Conservation (phyloP, 1,284 basidiomycete species). For the Tausonia pullulans region DNA sequence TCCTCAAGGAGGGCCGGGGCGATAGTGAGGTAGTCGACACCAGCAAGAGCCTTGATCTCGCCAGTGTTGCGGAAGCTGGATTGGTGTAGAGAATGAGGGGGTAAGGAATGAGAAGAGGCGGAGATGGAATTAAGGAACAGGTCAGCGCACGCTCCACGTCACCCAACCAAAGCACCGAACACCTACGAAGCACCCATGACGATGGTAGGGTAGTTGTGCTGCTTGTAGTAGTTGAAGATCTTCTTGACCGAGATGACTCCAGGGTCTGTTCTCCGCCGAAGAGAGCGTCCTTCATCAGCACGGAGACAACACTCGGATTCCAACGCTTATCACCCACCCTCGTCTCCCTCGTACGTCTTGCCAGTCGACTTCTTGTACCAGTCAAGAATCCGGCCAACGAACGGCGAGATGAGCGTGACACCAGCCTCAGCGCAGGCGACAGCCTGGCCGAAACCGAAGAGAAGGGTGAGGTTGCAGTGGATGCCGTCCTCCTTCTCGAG, state of each 20-base stretch:
- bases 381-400: conserved; percentile 79
- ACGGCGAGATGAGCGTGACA: conserved; percentile 97
- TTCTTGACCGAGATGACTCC: conserved; percentile 90
- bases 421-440: conserved; percentile 97
- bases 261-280: conserved; percentile 50
- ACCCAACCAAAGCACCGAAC: background rate
- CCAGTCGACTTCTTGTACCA: conserved; percentile 75
- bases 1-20: conserved; percentile 82
- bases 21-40: conserved; percentile 95
- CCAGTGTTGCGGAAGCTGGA: conserved; percentile 46
- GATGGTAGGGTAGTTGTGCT: conserved; percentile 61
- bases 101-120: conserved; percentile 24
- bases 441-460: conserved; percentile 96
- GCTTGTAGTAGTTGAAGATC: conserved; percentile 99
- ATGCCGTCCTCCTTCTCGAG: conserved; percentile 86
- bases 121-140: background rate
- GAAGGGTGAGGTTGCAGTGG: conserved; percentile 97
- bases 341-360: conserved; percentile 70
- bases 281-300: background rate
- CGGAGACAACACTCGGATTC: background rate
- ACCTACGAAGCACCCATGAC: conserved; percentile 92
- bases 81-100: conserved; percentile 26
- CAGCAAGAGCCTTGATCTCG: conserved; percentile 90
- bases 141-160: conserved; percentile 6
- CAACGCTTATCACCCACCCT: conserved; percentile 22